phyloP scores from a whole-genome alignment of 441 rosid genomes.

The Populus hybrid region DNA sequence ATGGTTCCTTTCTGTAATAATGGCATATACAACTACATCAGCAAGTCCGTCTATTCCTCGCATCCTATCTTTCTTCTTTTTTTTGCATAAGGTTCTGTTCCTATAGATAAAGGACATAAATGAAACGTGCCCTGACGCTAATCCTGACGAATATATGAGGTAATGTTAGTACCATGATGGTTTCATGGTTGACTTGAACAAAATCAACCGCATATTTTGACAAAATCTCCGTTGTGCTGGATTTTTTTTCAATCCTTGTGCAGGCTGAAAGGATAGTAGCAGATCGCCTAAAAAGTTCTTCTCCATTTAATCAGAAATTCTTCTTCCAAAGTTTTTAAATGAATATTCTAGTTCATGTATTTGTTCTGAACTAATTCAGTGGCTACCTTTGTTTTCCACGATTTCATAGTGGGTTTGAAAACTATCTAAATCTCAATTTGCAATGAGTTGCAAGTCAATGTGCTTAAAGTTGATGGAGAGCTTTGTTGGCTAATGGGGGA shows the following conservation, averaged over 20 bases:
- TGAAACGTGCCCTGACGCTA: neutral
- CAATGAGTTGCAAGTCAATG: neutral
- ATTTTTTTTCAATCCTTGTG: neutral
- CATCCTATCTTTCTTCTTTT: neutral
- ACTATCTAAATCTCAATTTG: neutral
- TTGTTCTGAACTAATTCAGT: neutral
- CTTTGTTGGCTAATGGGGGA: neutral
- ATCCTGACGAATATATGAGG: neutral
- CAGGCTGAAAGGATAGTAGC: conserved; percentile 6
- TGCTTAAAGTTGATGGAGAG: neutral
- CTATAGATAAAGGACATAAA: neutral
- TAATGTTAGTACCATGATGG: neutral
- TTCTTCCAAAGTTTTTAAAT: neutral
- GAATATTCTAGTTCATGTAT: neutral
- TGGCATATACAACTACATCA: neutral
- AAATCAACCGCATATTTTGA: conserved; percentile 6
- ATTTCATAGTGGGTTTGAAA: neutral
- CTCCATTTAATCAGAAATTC: neutral
- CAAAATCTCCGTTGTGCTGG: neutral
- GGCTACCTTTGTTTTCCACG: neutral
- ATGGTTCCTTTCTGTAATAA: neutral
- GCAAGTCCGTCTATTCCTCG: neutral
- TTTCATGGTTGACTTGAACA: conserved; percentile 5
- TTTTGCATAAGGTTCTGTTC: conserved; percentile 9
- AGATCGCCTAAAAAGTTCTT: neutral